Evolutionary conservation across 2,329 filamentous ascomycete genomes (phyloP), one percentile per base, ranked within the genome.

Genomic region (Triangularia verruculosa): DNA sequence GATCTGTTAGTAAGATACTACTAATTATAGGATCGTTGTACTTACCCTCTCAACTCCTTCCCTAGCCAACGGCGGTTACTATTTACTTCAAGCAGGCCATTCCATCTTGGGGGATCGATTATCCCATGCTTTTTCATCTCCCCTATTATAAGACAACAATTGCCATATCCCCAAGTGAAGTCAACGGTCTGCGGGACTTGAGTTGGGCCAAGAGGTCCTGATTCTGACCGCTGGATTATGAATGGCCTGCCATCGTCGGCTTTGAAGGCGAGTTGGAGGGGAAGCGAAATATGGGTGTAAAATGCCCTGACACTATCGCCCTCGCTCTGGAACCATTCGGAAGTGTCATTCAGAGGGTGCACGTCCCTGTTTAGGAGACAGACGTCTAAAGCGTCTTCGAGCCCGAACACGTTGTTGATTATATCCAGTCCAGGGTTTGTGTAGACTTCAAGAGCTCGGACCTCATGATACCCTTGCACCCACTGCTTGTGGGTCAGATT

Each of bases 261-360:
- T n/a, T n/a, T n/a, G 47, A 52, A 17, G 47, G 47, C 47, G 4
- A 52, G 22, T 4, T 52, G 17, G 47, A 52, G 17, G 1, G 47
- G 47, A 20, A 3, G 4, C 9, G 17, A 17, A n/a, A 52, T 25
- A 8, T 57, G 30, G 1, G 25, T 57, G 17, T 57, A 57, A 2
- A 30, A 57, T 30, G 20, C 32, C 25, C 54, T 57, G 32, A 34
- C 47, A 59, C 61, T 63, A 12, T 63, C 61, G 55, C 61, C 61
- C 61, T 62, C 61, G 0, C 13, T 62, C 55, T 62, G 30, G 11
- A 62, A 17, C 55, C 47, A 62, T 62, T 62, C 61, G 28, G 15
- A 22, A 32, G 61, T 59, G n/a, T 13, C 12, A 17, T 62, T 62
- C 43, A 54, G 43, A 55, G 61, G 61, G 43, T 20, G 28, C 55